Conservation (phyloP, 345 rosid species). For the Pistacia atlantica region DNA sequence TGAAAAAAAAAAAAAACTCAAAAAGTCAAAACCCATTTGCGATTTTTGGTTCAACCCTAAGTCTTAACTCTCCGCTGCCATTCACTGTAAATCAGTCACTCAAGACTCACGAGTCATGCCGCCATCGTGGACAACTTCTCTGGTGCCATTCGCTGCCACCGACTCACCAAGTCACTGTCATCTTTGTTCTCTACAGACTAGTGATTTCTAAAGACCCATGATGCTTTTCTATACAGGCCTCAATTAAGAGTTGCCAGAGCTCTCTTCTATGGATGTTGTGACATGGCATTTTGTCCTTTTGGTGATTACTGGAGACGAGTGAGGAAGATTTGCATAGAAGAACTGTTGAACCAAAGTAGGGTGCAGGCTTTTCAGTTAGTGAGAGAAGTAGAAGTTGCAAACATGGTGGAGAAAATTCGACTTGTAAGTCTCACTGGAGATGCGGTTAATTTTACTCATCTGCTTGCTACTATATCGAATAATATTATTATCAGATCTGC, state of each 20-base stretch:
- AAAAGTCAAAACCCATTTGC: no score
- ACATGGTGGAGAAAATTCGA: constrained; percentile 13
- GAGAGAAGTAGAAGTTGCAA: constrained; percentile 34
- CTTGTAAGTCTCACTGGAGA: background rate
- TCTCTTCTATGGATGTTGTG: background rate
- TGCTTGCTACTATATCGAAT: constrained; percentile 11
- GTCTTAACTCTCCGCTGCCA: no score
- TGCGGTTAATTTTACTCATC: constrained; percentile 18
- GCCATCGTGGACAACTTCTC: no score
- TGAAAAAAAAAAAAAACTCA: no score
- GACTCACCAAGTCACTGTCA: no score
- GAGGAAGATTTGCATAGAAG: background rate
- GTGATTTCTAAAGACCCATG: background rate
- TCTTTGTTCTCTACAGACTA: no score
- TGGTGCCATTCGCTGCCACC: no score
- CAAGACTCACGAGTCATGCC: no score
- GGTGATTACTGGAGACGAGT: constrained; percentile 5
- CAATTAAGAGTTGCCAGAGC: background rate
- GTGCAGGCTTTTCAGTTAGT: constrained; percentile 23
- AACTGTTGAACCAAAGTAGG: constrained; percentile 5
- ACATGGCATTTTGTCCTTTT: background rate
- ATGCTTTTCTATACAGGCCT: background rate
- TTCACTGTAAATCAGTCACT: no score
- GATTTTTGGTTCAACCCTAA: no score
- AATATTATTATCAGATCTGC: constrained; percentile 12